Evolutionary conservation across 306 rosid genomes (phyloP), one percentile per base, ranked within the genome.

Genomic region (Cicer judaicum): DNA sequence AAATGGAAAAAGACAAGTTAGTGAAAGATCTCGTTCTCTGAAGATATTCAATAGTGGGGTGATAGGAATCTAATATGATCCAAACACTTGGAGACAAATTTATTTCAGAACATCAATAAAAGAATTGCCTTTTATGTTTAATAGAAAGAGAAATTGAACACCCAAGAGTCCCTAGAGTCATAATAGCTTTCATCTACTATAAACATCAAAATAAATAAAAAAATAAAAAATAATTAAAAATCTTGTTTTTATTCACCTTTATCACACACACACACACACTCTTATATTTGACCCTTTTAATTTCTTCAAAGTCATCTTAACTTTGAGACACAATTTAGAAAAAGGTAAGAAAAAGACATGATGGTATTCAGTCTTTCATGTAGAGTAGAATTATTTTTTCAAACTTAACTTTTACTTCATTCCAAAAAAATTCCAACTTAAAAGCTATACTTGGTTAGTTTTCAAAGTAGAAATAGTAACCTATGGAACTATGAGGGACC

Each of bases 31-130:
- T 84, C 67, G 80, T 73, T 73, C 75, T 80, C 72, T 70, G 67
- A 81, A 73, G 68, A 73, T 70, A 80, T 79, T 79, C 75, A 66
- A 72, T 77, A 63, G 75, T 80, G 70, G 80, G 86, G 66, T 64
- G 71, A 72, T 82, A 62, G 77, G 85, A 87, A 85, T 86, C 90
- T 55, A 68, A 84, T 67, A 64, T 85, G 82, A 80, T 81, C 80
- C 90, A 83, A 86, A 69, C 86, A 87, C 86, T 75, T 63, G 78
- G 42, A 65, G 88, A 83, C 89, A 84, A 89, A 68, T 75, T 7
- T 14, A 81, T 76, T 78, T 72, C 81, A 76, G 81, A 85, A 81
- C 60, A 72, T 64, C 18, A 80, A 88, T 59, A 62, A 82, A 41
- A 43, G 8, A 79, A 80, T 73, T 54, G 12, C 81, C 74, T 83